phyloP scores from a whole-genome alignment of 2,329 filamentous ascomycete species.

The Claviceps cyperi region DNA sequence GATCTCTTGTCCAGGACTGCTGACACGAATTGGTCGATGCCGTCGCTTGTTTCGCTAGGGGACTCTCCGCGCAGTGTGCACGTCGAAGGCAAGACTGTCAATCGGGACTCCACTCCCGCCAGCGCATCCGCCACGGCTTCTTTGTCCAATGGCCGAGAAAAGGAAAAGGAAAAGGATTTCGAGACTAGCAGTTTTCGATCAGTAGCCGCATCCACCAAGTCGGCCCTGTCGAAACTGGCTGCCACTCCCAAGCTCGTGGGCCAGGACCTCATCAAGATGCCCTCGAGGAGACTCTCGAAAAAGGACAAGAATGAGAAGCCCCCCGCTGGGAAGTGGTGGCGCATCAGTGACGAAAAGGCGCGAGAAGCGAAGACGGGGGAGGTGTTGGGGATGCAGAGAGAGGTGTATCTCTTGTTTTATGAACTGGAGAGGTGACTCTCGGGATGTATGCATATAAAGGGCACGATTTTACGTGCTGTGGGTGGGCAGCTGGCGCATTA shows the following conservation, averaged over 20 bases:
- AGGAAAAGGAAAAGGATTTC: constrained; percentile 25
- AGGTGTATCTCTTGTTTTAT: constrained; percentile 94
- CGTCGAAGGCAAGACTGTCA: constrained; percentile 7
- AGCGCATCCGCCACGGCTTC: constrained; percentile 6
- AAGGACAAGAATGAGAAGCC: constrained; percentile 41
- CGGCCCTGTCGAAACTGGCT: constrained; percentile 35
- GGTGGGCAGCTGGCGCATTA: too few species aligned
- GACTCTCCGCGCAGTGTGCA: constrained; percentile 19
- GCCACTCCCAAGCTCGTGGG: constrained; percentile 17
- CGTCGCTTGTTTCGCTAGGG: constrained; percentile 22
- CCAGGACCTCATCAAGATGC: constrained; percentile 11
- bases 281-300: constrained; percentile 10
- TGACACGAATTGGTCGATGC: constrained; percentile 20
- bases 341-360: constrained; percentile 93
- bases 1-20: constrained; percentile 29
- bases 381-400: constrained; percentile 82
- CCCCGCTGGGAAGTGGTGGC: constrained; percentile 72
- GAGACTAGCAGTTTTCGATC: constrained; percentile 41
- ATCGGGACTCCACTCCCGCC: constrained; percentile 5
- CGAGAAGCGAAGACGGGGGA: constrained; percentile 88
- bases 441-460: background rate
- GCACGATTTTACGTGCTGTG: background rate
- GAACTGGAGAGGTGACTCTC: constrained; percentile 50
- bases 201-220: constrained; percentile 40
- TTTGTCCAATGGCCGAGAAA: constrained; percentile 7